Evolutionary conservation across 192 early-diverging fungal genomes (phyloP).

Genomic region (Backusella sp.): DNA sequence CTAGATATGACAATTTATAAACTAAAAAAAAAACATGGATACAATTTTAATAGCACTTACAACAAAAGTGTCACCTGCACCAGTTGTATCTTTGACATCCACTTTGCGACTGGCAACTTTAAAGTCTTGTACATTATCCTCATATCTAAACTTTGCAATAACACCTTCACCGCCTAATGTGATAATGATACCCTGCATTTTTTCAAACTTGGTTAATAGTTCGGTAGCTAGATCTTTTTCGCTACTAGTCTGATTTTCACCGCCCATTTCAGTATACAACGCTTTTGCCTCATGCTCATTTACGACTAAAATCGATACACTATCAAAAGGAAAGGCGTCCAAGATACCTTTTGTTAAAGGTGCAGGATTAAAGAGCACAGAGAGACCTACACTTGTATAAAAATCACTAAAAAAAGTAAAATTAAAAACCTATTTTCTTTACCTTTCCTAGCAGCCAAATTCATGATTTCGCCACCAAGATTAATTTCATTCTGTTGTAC

Average conservation of each 20-base stretch:
- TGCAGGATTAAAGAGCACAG: slow-evolving; percentile 82
- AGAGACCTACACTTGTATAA: slow-evolving; percentile 49
- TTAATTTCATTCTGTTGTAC: slow-evolving; percentile 89
- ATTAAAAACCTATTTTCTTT: background rate
- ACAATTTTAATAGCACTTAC: slow-evolving; percentile 27
- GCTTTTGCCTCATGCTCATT: slow-evolving; percentile 75
- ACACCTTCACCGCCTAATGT: slow-evolving; percentile 72
- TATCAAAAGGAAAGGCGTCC: slow-evolving; percentile 49
- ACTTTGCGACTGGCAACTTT: slow-evolving; percentile 43
- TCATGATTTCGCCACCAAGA: slow-evolving; percentile 62
- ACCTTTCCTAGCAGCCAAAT: slow-evolving; percentile 52
- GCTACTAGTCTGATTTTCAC: background rate
- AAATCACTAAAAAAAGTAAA: background rate
- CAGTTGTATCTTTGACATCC: slow-evolving; percentile 56
- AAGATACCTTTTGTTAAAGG: slow-evolving; percentile 58
- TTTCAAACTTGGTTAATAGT: slow-evolving; percentile 43
- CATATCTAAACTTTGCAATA: slow-evolving; percentile 41
- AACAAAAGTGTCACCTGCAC: slow-evolving; percentile 64
- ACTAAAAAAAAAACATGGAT: background rate
- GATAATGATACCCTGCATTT: slow-evolving; percentile 59
- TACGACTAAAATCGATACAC: slow-evolving; percentile 74
- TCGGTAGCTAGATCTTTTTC: slow-evolving; percentile 31
- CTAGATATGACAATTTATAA: slow-evolving; percentile 26
- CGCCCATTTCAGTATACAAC: slow-evolving; percentile 39
- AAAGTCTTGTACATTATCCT: slow-evolving; percentile 38